Percentiles rank a stretch among this genome's conserved stretches.
Evolutionary conservation across 148 eudicot genomes (phyloP).

Genomic region (Linanthus parryae): DNA sequence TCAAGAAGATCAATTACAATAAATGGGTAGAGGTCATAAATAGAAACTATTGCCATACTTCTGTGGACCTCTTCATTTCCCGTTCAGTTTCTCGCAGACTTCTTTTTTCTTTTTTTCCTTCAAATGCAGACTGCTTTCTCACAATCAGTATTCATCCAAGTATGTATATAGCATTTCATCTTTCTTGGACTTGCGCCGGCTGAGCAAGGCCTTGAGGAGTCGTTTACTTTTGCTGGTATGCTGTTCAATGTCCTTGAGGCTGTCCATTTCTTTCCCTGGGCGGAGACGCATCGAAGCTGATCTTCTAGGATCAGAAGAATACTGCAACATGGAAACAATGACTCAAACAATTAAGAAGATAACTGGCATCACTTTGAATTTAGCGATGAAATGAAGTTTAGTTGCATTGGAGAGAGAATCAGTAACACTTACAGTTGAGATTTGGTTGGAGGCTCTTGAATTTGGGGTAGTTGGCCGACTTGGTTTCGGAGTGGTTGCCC

Average conservation of each 20-base stretch:
- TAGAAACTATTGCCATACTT: no score
- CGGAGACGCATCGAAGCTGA: constrained; percentile 74
- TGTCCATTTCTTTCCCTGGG: constrained; percentile 43
- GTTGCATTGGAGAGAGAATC: no score
- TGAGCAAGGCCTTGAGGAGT: constrained; percentile 85
- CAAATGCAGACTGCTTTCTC: neutral
- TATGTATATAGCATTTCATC: constrained; percentile 72
- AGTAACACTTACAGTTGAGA: no score
- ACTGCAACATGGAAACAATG: constrained; percentile 25
- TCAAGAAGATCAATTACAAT: no score
- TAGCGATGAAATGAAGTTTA: no score
- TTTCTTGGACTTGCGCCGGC: constrained; percentile 78
- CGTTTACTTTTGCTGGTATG: constrained; percentile 78
- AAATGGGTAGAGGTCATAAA: no score
- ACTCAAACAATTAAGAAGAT: neutral
- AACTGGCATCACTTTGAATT: neutral
- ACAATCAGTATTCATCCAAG: constrained; percentile 74
- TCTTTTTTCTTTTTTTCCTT: no score
- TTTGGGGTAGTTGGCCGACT: constrained; percentile 46
- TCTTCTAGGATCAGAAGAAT: constrained; percentile 42
- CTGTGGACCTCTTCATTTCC: no score
- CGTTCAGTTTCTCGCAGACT: no score
- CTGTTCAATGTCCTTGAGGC: constrained; percentile 46
- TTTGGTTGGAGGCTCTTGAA: no score
- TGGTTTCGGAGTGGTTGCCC: constrained; percentile 36